Base-by-base conservation (phyloP, 208 protist genomes). In the Leishmania turanica region DNA sequence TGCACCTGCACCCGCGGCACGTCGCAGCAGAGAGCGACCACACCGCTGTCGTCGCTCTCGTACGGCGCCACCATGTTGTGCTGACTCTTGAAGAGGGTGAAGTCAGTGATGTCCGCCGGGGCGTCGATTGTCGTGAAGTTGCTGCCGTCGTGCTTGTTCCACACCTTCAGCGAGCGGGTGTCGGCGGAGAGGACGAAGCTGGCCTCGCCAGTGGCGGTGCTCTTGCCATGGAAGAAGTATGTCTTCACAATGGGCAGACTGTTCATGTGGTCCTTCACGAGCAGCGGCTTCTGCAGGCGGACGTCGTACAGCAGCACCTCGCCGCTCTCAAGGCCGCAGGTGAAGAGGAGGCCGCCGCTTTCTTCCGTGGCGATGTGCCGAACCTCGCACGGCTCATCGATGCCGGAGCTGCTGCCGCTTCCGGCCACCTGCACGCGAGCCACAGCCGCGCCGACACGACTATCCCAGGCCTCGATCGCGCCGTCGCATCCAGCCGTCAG, bases 261-360 rank as follows among this genome's bases (percentile, higher is more conserved):
- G 89, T 99, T 99, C 87, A 97, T 92, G 88, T 99, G 98, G 86
- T 99, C 98, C 90, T 99, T 99, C 54, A 97, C 88, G 27, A 98
- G 88, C 11, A 98, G 78, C 60, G 95, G 93, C 77, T 91, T 91
- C 53, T 95, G 84, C 66, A 97, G 87, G 24, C 96, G 94, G 21
- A 98, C 75, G 77, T 98, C 96, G 87, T 96, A 98, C 27, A 98
- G 74, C 51, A 92, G 64, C 70, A 98, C 91, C 64, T 96, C 90
- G 24, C 96, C 96, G 58, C 74, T 89, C 71, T 92, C 88, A 42
- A 90, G 91, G 8, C 96, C 96, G 75, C 92, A 96, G 40, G 89
- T 89, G 80, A 98, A 93, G 73, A 93, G 81, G 19, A 98, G 79
- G n/a, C 95, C 94, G 49, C 92, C 91, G 54, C 78, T 81, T 24